Base-by-base conservation (phyloP, 2,329 filamentous ascomycete species). In the Tolypocladium album region DNA sequence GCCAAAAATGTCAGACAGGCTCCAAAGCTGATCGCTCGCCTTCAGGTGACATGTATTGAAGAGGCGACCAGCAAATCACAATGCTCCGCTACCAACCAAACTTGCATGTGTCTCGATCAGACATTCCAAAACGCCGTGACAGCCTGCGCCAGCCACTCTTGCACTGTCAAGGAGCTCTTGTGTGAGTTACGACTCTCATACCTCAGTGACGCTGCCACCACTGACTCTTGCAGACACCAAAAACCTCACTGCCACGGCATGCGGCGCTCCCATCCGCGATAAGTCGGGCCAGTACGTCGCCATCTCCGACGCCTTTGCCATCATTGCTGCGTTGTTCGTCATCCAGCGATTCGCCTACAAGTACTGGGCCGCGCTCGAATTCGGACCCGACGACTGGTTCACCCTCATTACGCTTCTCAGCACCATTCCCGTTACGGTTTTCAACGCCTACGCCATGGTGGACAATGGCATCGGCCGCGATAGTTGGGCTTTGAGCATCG, bases 391-490 rank as follows among this genome's bases (percentile, higher is more conserved):
- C 59, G 76, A 78, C 61, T 72, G 71, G 64, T 70, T 73, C 40
- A 71, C 74, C 15, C 61, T 72, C 15, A 38, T 68, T 11, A 67
- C 70, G 4, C 60, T 71, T 34, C 13, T 68, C 20, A 47, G 64
- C 5, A 70, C 69, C 3, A 63, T 75, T 1, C 70, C 72, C 0
- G 67, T 65, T 27, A 68, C 69, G 0, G 61, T 72, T 3, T 67
- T 77, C 58, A 69, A 70, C 61, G 64, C 70, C 0, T 60, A 70
- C 27, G 69, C 72, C 15, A 64, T 70, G 4, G 66, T 64, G 0
- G 64, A 70, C 38, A 72, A 77, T 57, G 81, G 81, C 1, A 68
- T 82, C 7, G 79, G 81, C 11, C 72, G 67, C 27, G 81, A 84
- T 55, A 72, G 82, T 17, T 83, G 80, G 80, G 79, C 78, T 0